A percentile compares a stretch with the other conserved stretches of the same genome.
Evolutionary conservation across 129 eudicot genomes (phyloP).

Genomic region (Saussurea involucrata): DNA sequence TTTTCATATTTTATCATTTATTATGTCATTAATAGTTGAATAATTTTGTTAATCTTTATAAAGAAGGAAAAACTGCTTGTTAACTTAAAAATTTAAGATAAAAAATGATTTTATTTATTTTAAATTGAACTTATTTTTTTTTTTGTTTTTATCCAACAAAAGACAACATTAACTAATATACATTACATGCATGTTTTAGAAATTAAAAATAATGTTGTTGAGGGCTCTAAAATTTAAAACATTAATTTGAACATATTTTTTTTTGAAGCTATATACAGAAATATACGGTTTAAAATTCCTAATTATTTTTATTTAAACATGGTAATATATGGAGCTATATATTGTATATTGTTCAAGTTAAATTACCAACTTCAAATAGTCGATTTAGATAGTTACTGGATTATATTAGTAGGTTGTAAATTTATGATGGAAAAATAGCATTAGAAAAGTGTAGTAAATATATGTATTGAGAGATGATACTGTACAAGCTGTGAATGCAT

Average conservation of each 20-base stretch:
- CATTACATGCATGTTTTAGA: background rate
- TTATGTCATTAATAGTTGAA: background rate
- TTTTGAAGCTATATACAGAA: background rate
- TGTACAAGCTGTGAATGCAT: constrained; percentile 11
- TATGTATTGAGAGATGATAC: background rate
- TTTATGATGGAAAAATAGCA: background rate
- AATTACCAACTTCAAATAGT: too few species aligned
- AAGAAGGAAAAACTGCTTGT: too few species aligned
- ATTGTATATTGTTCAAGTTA: too few species aligned
- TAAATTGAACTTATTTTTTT: background rate
- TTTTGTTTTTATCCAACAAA: background rate
- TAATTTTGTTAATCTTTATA: background rate
- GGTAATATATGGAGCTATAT: background rate
- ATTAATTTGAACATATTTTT: background rate
- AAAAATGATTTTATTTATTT: background rate
- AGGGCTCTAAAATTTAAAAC: background rate
- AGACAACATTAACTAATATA: background rate
- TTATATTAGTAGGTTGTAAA: background rate
- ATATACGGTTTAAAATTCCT: background rate
- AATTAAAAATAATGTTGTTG: background rate
- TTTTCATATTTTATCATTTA: background rate
- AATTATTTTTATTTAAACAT: background rate
- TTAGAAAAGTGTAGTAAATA: background rate
- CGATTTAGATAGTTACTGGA: background rate
- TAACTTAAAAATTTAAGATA: too few species aligned